Conservation (phyloP, 2,329 filamentous ascomycete genomes). For the Fonsecaea pugnacius region DNA sequence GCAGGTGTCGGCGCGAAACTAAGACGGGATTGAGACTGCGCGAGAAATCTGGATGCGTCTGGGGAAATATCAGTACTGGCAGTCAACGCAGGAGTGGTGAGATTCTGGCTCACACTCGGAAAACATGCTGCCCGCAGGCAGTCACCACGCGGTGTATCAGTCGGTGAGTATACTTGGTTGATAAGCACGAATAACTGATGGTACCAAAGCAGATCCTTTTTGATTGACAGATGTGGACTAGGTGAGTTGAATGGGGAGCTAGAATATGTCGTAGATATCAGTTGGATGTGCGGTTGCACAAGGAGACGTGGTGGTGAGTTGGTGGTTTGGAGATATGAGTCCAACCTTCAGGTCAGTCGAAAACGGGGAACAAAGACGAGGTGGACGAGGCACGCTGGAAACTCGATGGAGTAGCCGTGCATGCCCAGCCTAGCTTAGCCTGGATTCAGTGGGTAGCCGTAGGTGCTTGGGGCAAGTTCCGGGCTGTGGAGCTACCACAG, state of each 20-base stretch:
- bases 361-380: slow-evolving; percentile 1
- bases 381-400: not conserved
- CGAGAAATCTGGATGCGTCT: slow-evolving; percentile 97
- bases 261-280: slow-evolving; percentile 3
- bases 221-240: not conserved
- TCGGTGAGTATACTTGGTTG: slow-evolving; percentile 15
- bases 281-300: slow-evolving; percentile 9
- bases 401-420: not conserved
- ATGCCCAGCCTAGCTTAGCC: slow-evolving; percentile 1
- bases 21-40: slow-evolving; percentile 91
- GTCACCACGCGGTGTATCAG: slow-evolving; percentile 28
- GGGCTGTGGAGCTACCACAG: slow-evolving; percentile 5
- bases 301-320: slow-evolving; percentile 18
- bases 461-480: slow-evolving; percentile 7
- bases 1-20: slow-evolving; percentile 71
- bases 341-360: slow-evolving; percentile 6
- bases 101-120: slow-evolving; percentile 75
- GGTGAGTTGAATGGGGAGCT: not conserved
- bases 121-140: slow-evolving; percentile 63
- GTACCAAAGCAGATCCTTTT: not conserved
- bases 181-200: slow-evolving; percentile 22
- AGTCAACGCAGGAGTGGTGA: slow-evolving; percentile 42
- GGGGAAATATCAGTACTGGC: slow-evolving; percentile 44
- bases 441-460: slow-evolving; percentile 14
- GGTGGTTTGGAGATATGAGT: slow-evolving; percentile 9